Base-by-base conservation (phyloP, 2,329 filamentous ascomycete genomes). In the Ceratocystis colombiana region DNA sequence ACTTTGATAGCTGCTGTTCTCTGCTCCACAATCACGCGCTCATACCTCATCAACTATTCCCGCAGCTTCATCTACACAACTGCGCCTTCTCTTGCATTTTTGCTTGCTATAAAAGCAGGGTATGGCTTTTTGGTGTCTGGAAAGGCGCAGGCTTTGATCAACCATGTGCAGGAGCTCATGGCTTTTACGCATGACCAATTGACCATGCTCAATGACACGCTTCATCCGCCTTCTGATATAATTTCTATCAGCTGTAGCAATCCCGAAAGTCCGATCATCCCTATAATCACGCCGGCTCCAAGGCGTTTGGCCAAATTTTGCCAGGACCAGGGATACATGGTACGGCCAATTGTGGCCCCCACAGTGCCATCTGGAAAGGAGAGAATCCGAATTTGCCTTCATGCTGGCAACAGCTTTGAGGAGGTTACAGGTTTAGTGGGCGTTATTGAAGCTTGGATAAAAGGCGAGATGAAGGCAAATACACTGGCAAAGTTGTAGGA, bases 1-100 rank as follows among this genome's bases (percentile, higher is more conserved):
- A 68, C 41, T 55, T 62, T 62, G 64, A 44, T 55, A 73, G 73
- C 73, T 25, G 85, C 85, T 22, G 76, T 90, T 1, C 77, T 90
- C 0, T 88, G 85, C 71, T 83, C 84, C 1, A 73, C 79, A 0
- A 74, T 80, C 0, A 82, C 84, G 0, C 77, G 85, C 28, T 75
- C 82, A 1, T 90, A 89, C 69, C 77, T 90, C 64, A 81, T 90
- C 73, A 90, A 91, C 71, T 90, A 90, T 71, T 87, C 88, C 0
- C 82, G 87, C n/a, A 85, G 82, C 1, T 75, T 90, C 53, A 89
- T 90, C 65, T 91, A 89, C 73, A 89, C 87, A 0, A 90, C 87
- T 0, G 85, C 86, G 37, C 80, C 88, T 75, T 80, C 84, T 0
- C 83, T 84, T 50, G 82, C 86, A 0, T 79, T 80, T 1, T 77